phyloP scores from a whole-genome alignment of 2,329 filamentous ascomycete genomes.

The Erysiphe pulchra region DNA sequence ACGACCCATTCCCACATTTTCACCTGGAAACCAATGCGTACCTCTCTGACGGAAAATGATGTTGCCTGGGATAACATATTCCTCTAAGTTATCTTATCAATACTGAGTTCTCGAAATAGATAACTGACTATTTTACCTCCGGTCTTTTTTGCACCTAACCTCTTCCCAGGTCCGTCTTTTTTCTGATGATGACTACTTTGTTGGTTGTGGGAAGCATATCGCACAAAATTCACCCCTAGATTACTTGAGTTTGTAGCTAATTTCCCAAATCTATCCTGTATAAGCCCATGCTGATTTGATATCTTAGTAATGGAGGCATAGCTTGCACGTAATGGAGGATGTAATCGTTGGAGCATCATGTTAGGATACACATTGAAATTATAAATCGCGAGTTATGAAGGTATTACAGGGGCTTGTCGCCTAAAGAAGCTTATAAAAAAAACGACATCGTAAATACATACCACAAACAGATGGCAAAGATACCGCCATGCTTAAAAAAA shows the following conservation, averaged over 20 bases:
- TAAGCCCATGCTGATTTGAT: constrained; percentile 2
- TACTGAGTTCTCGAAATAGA: neutral
- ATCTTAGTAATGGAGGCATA: constrained; percentile 10
- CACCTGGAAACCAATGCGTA: constrained; percentile 80
- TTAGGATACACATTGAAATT: too few species aligned
- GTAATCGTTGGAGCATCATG: constrained; percentile 14
- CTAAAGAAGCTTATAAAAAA: neutral
- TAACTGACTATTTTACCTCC: constrained; percentile 34
- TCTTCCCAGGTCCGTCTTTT: constrained; percentile 52
- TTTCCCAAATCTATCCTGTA: constrained; percentile 9
- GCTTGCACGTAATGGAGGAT: constrained; percentile 18
- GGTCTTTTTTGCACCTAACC: constrained; percentile 80
- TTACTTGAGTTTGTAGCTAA: constrained; percentile 5
- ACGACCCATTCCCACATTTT: constrained; percentile 83
- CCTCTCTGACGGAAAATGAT: constrained; percentile 96
- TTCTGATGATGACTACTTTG: constrained; percentile 42
- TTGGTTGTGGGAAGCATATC: constrained; percentile 21
- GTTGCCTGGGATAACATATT: constrained; percentile 86
- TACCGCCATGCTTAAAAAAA: neutral
- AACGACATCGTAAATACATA: neutral
- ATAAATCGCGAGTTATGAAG: too few species aligned
- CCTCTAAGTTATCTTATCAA: constrained; percentile 25
- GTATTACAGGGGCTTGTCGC: neutral
- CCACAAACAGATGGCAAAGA: neutral
- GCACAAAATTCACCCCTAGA: constrained; percentile 7